A percentile compares a stretch with the other conserved stretches of the same genome.
Conservation (phyloP, 768 basidiomycete species). For the Astraeus odoratus region DNA sequence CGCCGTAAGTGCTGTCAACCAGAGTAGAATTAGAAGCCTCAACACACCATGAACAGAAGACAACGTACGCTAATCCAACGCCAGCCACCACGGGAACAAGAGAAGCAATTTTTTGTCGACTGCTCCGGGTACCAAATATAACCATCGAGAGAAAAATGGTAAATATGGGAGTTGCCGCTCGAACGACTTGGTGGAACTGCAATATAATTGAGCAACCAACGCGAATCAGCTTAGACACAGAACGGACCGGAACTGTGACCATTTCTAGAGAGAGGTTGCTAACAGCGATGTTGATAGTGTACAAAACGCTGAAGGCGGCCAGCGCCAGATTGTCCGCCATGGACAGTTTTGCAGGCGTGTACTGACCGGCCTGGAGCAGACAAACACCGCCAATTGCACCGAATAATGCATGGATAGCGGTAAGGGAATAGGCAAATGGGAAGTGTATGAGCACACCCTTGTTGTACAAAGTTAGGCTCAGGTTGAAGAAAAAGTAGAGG, state of each 20-base stretch:
- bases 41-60: background rate
- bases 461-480: conserved; percentile 91
- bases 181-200: conserved; percentile 96
- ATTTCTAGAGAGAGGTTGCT: conserved; percentile 87
- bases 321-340: conserved; percentile 53
- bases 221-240: background rate
- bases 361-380: conserved; percentile 51
- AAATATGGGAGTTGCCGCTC: conserved; percentile 89
- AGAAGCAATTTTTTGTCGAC: conserved; percentile 55
- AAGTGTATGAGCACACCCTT: conserved; percentile 88
- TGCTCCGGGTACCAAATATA: conserved; percentile 59
- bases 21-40: background rate
- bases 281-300: conserved; percentile 90
- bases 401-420: conserved; percentile 84
- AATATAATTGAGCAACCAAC: background rate
- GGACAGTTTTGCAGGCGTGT: conserved; percentile 49
- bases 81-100: conserved; percentile 83
- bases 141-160: conserved; percentile 71
- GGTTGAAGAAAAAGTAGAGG: conserved; percentile 87
- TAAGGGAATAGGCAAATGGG: conserved; percentile 94
- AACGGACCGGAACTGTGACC: conserved; percentile 82
- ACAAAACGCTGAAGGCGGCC: conserved; percentile 78
- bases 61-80: conserved; percentile 76
- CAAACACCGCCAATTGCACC: conserved; percentile 76
- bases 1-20: conserved; percentile 77